These are phyloP conservation scores for Geotrichum europaeum DNA, from an alignment of 1,139 yeast species.

Conservation along the genomic window DNA sequence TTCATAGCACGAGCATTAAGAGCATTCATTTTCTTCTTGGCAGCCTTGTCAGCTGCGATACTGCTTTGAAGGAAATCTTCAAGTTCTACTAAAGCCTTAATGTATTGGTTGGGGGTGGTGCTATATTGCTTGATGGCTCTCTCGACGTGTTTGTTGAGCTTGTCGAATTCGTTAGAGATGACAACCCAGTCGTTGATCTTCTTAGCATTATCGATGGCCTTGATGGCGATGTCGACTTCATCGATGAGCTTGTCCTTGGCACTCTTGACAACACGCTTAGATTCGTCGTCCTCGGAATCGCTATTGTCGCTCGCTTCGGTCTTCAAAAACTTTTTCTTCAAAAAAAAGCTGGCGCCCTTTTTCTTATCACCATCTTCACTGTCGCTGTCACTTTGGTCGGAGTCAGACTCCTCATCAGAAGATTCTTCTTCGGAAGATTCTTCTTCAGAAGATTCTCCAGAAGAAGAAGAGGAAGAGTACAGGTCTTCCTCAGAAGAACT, in stretches of 20 bases:
- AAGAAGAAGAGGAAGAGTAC: slow-evolving; percentile 66
- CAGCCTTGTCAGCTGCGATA: slow-evolving; percentile 50
- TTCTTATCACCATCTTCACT: slow-evolving; percentile 38
- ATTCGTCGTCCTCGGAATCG: slow-evolving; percentile 48
- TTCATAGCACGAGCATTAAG: slow-evolving; percentile 83
- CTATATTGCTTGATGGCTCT: slow-evolving; percentile 70
- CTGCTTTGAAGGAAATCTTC: slow-evolving; percentile 63
- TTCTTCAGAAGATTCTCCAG: slow-evolving; percentile 33
- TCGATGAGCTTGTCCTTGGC: slow-evolving; percentile 90
- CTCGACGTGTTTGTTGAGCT: slow-evolving; percentile 57
- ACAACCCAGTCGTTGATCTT: slow-evolving; percentile 75
- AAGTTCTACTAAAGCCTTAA: slow-evolving; percentile 62
- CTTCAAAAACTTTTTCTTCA: slow-evolving; percentile 47
- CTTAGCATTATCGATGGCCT: slow-evolving; percentile 63
- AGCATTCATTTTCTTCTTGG: slow-evolving; percentile 70
- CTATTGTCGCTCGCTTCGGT: slow-evolving; percentile 46
- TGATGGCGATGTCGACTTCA: slow-evolving; percentile 68
- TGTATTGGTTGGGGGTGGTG: slow-evolving; percentile 62
- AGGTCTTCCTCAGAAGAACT: slow-evolving; percentile 75
- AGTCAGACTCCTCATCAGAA: slow-evolving; percentile 30
- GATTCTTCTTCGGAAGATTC: slow-evolving; percentile 21
- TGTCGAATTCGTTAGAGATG: slow-evolving; percentile 71
- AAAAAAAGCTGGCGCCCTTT: slow-evolving; percentile 51
- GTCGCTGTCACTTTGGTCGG: slow-evolving; percentile 36
- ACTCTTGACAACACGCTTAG: slow-evolving; percentile 77